Conservation (phyloP, 2,329 filamentous ascomycete species). For the Talaromyces sp. region DNA sequence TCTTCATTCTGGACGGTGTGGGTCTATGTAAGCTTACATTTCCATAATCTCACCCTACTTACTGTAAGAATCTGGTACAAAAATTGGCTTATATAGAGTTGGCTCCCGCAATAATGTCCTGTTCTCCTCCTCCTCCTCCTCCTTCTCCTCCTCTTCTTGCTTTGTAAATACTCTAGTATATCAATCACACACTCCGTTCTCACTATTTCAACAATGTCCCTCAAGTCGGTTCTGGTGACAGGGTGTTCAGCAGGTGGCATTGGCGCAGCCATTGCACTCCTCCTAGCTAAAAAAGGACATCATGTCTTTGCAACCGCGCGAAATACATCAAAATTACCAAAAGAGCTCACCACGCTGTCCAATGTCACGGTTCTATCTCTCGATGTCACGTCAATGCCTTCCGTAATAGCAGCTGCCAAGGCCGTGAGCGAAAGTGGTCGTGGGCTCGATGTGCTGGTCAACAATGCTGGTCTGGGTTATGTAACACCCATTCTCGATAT, state of each 20-base stretch:
- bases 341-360: conserved; percentile 16
- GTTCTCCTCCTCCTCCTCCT: neutral
- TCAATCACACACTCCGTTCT: neutral
- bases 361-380: conserved; percentile 3
- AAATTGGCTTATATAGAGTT: neutral
- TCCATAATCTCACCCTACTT: neutral
- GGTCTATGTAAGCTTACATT: neutral
- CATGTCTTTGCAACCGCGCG: conserved; percentile 17
- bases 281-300: conserved; percentile 10
- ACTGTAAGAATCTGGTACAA: neutral
- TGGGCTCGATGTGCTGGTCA: conserved; percentile 16
- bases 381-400: conserved; percentile 12
- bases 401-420: conserved; percentile 20
- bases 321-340: conserved; percentile 10
- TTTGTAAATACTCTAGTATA: neutral
- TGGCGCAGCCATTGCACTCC: conserved; percentile 16
- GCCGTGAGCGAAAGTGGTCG: conserved; percentile 1
- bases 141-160: neutral
- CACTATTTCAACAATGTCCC: neutral
- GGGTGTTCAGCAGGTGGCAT: conserved; percentile 18
- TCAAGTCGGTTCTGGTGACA: conserved; percentile 12
- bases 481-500: conserved; percentile 14
- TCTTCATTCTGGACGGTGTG: neutral
- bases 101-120: neutral
- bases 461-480: conserved; percentile 18